These are phyloP conservation scores for Boletus rubropictus DNA, from an alignment of 768 basidiomycete genomes.

Conservation along the genomic window DNA sequence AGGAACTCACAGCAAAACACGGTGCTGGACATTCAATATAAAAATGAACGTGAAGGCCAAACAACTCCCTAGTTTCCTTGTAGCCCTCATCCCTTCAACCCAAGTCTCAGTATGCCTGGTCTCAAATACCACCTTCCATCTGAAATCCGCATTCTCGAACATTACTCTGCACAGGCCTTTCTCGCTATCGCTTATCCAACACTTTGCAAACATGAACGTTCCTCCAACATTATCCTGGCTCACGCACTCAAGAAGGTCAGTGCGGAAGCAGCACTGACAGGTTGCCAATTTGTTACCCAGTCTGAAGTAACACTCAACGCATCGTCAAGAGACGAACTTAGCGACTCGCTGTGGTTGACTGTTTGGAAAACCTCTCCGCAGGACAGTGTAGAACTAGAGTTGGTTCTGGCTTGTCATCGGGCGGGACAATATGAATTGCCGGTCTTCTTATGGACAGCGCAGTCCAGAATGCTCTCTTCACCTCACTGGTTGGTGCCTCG, in stretches of 20 bases:
- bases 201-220: conserved; percentile 40
- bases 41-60: neutral
- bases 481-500: conserved; percentile 31
- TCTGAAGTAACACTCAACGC: conserved; percentile 29
- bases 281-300: conserved; percentile 32
- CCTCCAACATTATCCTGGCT: conserved; percentile 49
- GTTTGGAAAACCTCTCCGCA: conserved; percentile 37
- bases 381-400: conserved; percentile 32
- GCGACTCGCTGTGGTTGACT: conserved; percentile 44
- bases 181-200: conserved; percentile 38
- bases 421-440: conserved; percentile 44
- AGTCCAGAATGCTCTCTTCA: conserved; percentile 21
- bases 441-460: conserved; percentile 46
- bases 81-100: neutral
- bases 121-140: conserved; percentile 21
- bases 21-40: conserved; percentile 5
- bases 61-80: neutral
- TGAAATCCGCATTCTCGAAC: conserved; percentile 32
- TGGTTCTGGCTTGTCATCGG: conserved; percentile 44
- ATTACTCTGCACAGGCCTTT: conserved; percentile 37
- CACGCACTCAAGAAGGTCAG: conserved; percentile 42
- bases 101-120: conserved; percentile 26
- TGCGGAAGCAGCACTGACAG: conserved; percentile 34
- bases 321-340: conserved; percentile 17
- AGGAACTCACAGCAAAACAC: conserved; percentile 20